Conservation (phyloP, 73 alveolate species). For the Uronychia setigera region DNA sequence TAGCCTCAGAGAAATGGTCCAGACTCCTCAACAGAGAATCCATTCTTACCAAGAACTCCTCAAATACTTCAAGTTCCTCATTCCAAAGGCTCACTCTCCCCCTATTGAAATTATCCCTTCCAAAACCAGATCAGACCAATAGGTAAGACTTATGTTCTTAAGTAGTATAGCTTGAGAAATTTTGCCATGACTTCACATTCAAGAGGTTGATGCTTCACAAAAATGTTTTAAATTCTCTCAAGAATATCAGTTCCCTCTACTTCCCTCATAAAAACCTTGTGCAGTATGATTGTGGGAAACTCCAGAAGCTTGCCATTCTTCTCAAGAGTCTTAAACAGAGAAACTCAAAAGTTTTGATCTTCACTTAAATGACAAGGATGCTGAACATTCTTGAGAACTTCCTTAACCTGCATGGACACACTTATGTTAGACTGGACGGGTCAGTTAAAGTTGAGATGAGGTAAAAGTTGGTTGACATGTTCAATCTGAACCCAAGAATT, state of each 20-base stretch:
- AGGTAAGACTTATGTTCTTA: conserved; percentile 32
- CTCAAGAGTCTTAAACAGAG: conserved; percentile 81
- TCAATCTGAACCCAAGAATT: conserved; percentile 91
- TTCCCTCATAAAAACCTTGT: conserved; percentile 97
- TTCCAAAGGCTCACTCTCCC: conserved; percentile 22
- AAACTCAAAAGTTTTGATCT: conserved; percentile 91
- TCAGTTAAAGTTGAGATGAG: conserved; percentile 97
- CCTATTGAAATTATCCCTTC: conserved; percentile 39
- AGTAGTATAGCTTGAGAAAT: neutral
- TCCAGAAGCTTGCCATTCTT: conserved; percentile 84
- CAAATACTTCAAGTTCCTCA: conserved; percentile 31
- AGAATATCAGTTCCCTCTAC: conserved; percentile 43
- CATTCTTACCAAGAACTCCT: conserved; percentile 12
- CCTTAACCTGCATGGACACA: conserved; percentile 90
- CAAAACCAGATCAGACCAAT: conserved; percentile 9
- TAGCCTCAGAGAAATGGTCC: conserved; percentile 36
- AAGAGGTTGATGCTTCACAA: conserved; percentile 56
- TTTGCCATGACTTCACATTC: conserved; percentile 24
- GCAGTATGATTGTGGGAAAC: conserved; percentile 99
- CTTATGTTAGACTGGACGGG: conserved; percentile 99
- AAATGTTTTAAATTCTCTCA: conserved; percentile 38
- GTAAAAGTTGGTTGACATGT: conserved; percentile 94
- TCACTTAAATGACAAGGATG: conserved; percentile 99
- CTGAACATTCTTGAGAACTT: conserved; percentile 97
- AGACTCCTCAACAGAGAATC: conserved; percentile 35